Evolutionary conservation across 768 basidiomycete genomes (phyloP), one percentile per base, ranked within the genome.

Genomic region (Mycena vitilis): DNA sequence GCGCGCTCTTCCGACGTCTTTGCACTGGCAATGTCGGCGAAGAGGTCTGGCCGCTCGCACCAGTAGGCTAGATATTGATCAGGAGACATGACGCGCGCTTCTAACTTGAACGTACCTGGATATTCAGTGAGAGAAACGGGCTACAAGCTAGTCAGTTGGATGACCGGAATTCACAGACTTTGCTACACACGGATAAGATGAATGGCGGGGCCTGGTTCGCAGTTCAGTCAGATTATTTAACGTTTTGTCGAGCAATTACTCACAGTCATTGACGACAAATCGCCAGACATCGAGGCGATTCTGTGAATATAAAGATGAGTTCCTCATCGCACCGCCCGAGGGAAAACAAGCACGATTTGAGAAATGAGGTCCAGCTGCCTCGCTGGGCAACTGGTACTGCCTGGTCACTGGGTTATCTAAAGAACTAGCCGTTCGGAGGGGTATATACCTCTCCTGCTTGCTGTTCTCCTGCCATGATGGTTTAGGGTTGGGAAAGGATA

Each of bases 41-140:
- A 98, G 61, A 95, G 83, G 61, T 91, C 91, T 34, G 95, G 95
- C 58, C 94, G 93, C 78, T 99, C 97, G 76, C 95, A 95, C 97
- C 97, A 99, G 80, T 99, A 98, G 0, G 96, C 96, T 94, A 30
- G 30, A 30, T 30, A 30, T 30, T 30, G 30, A 30, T 30, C 30
- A 30, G 30, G 30, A 30, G 30, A 30, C 30, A 30, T 30, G 30
- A 30, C 30, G 30, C 30, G 30, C 30, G 30, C 30, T 30, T 30
- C 2, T 5, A 5, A 30, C 30, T 30, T 30, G 53, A 16, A 77
- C 88, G 66, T 67, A 94, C 94, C 91, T 68, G 95, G 95, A 76
- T 94, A 98, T 78, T 96, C 95, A 0, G 95, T 96, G 58, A 97
- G 86, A 3, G 95, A 97, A 5, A 91, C 89, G 11, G 95, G 95